Evolutionary conservation across 352 stramenopile genomes (phyloP), one percentile per base, ranked within the genome.

Genomic region (Paralagenidium karlingii): DNA sequence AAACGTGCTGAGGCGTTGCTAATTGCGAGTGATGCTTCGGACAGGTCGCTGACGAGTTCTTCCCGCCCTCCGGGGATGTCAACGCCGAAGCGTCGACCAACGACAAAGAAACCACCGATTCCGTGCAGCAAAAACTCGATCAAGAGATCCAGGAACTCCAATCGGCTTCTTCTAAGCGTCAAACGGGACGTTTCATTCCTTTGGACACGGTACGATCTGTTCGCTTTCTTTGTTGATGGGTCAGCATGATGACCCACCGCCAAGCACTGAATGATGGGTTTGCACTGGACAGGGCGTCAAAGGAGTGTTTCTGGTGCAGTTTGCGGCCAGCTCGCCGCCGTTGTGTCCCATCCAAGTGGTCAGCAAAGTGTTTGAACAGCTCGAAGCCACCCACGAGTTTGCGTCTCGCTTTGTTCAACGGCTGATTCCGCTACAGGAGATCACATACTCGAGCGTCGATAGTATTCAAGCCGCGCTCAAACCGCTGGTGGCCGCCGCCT

Each of bases 351-450:
- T 57, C 8, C 60, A 45, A 29, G 45, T 87, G 7, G 33, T 88
- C 27, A 37, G 20, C 43, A 68, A 78, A 45, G 67, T 88, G 24
- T 73, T 88, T 18, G 57, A 63, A 24, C 56, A 85, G 9, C 65
- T 83, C 8, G 63, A 76, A 22, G 54, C 33, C 2, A 65, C 65
- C 2, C 82, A 75, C 42, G 67, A 85, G 38, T 82, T 88, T 43
- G 38, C 70, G 4, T 88, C 74, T 12, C 63, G 74, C 10, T 88
- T 79, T 31, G 76, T 88, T 15, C 69, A 67, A 45, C 70, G 68
- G 15, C 56, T 84, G 50, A 88, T 85, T 29, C 74, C 70, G 33
- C 53, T 88, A 8, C 68, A 88, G 53, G 70, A 66, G 22, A 47
- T 88, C 33, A 70, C 61, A 3, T 79, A 82, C 45, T 65, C 74